Evolutionary conservation across 495 filamentous ascomycete genomes (phyloP).

Genomic region (Lepidopterella palustris): DNA sequence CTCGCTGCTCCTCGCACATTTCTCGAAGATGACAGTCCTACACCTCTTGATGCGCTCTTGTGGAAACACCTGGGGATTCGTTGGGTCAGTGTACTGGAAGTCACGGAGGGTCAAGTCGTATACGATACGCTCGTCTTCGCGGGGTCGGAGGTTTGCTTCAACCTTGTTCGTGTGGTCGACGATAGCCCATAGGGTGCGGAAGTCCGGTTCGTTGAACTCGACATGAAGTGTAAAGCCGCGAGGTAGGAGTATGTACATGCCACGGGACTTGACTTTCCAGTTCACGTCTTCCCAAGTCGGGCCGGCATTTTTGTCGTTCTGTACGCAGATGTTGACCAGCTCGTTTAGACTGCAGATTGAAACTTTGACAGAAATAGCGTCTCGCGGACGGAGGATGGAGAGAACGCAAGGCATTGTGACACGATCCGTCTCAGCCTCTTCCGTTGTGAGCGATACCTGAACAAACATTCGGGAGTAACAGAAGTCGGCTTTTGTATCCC

Average conservation of each 20-base stretch:
- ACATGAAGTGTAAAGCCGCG: conserved; percentile 62
- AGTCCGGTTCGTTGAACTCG: conserved; percentile 64
- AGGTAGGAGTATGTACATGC: conserved; percentile 58
- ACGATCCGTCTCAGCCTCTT: conserved; percentile 55
- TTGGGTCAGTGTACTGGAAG: conserved; percentile 70
- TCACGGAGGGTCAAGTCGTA: conserved; percentile 58
- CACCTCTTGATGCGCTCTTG: conserved; percentile 63
- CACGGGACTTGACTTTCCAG: conserved; percentile 60
- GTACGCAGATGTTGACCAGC: conserved; percentile 66
- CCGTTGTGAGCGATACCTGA: conserved; percentile 61
- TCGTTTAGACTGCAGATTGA: conserved; percentile 70
- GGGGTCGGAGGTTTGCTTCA: conserved; percentile 57
- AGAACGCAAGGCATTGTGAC: conserved; percentile 64
- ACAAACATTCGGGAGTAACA: conserved; percentile 69
- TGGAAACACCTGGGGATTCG: conserved; percentile 61
- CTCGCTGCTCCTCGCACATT: conserved; percentile 51
- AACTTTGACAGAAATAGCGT: conserved; percentile 58
- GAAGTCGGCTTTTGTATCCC: conserved; percentile 62
- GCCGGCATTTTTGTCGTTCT: conserved; percentile 57
- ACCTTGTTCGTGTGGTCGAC: conserved; percentile 72
- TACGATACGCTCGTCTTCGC: conserved; percentile 57
- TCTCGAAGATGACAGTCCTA: conserved; percentile 66
- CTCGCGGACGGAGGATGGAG: conserved; percentile 62
- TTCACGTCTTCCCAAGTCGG: conserved; percentile 72
- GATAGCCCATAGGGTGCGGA: conserved; percentile 68